Conservation (phyloP, 805 yeast genomes). For the Lipomyces sp. region DNA sequence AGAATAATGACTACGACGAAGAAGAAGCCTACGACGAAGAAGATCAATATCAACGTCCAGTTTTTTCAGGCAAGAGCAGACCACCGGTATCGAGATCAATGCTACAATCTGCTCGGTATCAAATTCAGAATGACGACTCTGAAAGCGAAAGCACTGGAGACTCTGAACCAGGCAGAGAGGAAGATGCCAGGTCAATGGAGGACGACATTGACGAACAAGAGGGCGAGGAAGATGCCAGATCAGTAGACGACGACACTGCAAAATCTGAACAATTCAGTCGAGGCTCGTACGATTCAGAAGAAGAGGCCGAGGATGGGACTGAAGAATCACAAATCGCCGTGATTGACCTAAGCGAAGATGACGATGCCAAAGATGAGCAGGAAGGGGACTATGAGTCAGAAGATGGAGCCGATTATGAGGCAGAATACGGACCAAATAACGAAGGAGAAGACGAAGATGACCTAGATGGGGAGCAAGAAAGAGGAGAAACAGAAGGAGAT, state of each 20-base stretch:
- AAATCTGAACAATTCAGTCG: too few species aligned
- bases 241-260: too few species aligned
- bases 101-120: background rate
- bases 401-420: background rate
- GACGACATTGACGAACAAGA: too few species aligned
- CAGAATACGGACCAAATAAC: background rate
- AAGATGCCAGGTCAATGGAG: too few species aligned
- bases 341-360: background rate
- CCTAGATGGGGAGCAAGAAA: constrained; percentile 2
- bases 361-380: background rate
- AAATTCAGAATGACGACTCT: background rate
- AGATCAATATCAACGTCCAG: background rate
- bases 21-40: background rate
- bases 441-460: constrained; percentile 5
- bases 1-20: background rate
- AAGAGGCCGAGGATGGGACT: background rate
- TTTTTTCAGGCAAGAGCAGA: constrained; percentile 1
- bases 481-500: constrained; percentile 5
- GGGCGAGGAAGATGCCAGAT: too few species aligned
- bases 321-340: background rate
- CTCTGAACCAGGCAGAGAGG: too few species aligned
- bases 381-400: background rate
- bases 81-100: background rate
- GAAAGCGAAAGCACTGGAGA: too few species aligned
- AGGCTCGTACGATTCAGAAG: too few species aligned